Percentiles rank a stretch among this genome's conserved stretches.
Conservation (phyloP, 768 basidiomycete species). For the Leccinum disarticulatum region DNA sequence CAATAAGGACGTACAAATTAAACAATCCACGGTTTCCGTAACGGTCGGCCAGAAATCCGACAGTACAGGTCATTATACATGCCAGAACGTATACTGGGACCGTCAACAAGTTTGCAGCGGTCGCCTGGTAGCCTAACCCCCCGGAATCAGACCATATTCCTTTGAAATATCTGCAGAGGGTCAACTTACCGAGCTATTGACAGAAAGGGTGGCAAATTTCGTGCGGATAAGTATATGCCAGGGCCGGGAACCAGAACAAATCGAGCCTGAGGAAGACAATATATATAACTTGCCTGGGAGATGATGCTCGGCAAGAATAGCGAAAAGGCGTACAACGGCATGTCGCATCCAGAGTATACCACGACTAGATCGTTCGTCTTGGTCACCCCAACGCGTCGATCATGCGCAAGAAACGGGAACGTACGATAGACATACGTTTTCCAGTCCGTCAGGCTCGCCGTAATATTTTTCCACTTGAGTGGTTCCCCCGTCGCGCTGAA, state of each 20-base stretch:
- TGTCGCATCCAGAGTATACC: constrained; percentile 55
- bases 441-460: constrained; percentile 62
- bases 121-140: constrained; percentile 59
- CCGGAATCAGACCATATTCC: not conserved
- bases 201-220: not conserved
- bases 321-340: constrained; percentile 74
- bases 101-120: constrained; percentile 71
- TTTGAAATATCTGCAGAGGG: not conserved
- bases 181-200: constrained; percentile 40
- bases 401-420: not conserved
- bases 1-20: constrained; percentile 52
- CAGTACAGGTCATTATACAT: constrained; percentile 60
- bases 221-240: not conserved
- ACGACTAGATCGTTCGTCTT: constrained; percentile 42
- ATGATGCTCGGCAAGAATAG: constrained; percentile 81
- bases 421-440: constrained; percentile 58
- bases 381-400: not conserved
- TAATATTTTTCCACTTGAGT: constrained; percentile 57
- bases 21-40: constrained; percentile 59
- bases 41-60: constrained; percentile 65
- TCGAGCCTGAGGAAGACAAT: not conserved
- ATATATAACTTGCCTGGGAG: constrained; percentile 48
- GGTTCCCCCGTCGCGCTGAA: constrained; percentile 73
- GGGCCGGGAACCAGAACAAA: not conserved
- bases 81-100: constrained; percentile 77